Base-by-base conservation (phyloP, 768 basidiomycete species). In the Lentinula detonsa region DNA sequence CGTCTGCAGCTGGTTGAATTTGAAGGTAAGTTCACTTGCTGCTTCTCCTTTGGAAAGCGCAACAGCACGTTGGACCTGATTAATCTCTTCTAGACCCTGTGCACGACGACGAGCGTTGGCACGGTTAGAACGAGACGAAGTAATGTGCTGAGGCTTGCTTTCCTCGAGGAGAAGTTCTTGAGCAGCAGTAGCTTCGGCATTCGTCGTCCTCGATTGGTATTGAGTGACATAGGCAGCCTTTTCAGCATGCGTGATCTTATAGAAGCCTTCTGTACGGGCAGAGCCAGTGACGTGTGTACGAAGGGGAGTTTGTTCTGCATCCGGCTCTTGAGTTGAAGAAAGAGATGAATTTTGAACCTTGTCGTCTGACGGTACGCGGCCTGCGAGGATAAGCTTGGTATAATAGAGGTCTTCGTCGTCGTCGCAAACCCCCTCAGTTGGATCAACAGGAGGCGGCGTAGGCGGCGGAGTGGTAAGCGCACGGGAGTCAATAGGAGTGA, bases 1-100 rank as follows among this genome's bases (percentile, higher is more conserved):
- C 39, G 95, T 94, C 74, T 97, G 93, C 23, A 99, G 83, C 76
- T 98, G 97, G 73, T 98, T 98, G 80, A 98, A 98, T 78, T 97
- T 96, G 81, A 97, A 90, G n/a, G 77, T 79, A 46, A 91, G 72
- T 71, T 92, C 84, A 56, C 78, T 84, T 23, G 86, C 83, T 3
- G 84, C 84, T 74, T 91, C 89, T 64, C 88, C 81, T 74, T 88
- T 89, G 59, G 86, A 90, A 62, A 91, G 70, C 23, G 85, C 88
- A 53, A 88, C 87, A 21, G 87, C 89, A 31, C 84, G 82, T 70
- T 95, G 90, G 54, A 96, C 87, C 70, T 94, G 87, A 68, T 95
- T 93, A 76, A 96, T 91, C 76, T 96, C 92, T 69, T 99, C 96
- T 70, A 98, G 76, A 1, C 94, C 96, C 66, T 91, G 89, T 0